phyloP scores from a whole-genome alignment of 1,284 basidiomycete genomes.

The Leccinum variabile region DNA sequence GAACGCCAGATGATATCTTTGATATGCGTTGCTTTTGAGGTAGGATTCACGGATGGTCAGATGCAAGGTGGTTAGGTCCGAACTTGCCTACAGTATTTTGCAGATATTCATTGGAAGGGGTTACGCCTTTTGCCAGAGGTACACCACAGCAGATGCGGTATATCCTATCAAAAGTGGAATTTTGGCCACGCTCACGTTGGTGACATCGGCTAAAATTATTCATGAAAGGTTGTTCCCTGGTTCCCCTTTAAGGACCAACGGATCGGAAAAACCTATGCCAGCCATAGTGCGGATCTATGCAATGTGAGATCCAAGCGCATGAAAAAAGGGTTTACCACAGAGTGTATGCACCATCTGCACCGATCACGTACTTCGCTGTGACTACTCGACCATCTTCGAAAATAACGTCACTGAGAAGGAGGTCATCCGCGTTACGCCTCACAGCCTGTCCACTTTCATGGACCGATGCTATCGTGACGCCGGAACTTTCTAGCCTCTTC shows the following conservation, averaged over 20 bases:
- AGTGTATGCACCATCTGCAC: slow-evolving; percentile 31
- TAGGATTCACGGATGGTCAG: slow-evolving; percentile 25
- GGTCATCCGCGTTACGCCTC: no score
- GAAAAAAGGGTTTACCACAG: slow-evolving; percentile 41
- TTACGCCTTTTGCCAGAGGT: slow-evolving; percentile 31
- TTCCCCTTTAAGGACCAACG: slow-evolving; percentile 2
- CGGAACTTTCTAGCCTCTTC: slow-evolving; percentile 35
- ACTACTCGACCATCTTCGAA: slow-evolving; percentile 27
- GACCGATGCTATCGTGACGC: slow-evolving; percentile 28
- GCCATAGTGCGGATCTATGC: slow-evolving; percentile 21
- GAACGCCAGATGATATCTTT: slow-evolving; percentile 37
- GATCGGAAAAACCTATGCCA: slow-evolving; percentile 20
- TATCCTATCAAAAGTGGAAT: slow-evolving; percentile 12
- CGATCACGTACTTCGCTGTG: slow-evolving; percentile 44
- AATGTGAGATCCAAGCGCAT: background rate
- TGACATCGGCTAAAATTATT: slow-evolving; percentile 23
- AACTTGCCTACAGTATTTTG: slow-evolving; percentile 38
- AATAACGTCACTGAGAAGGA: no score
- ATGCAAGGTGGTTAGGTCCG: slow-evolving; percentile 26
- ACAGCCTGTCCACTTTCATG: no score
- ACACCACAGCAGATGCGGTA: slow-evolving; percentile 39
- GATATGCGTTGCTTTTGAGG: slow-evolving; percentile 15
- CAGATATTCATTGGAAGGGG: slow-evolving; percentile 36
- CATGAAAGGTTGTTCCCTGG: slow-evolving; percentile 14
- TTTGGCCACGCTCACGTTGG: slow-evolving; percentile 5